A percentile compares a stretch with the other conserved stretches of the same genome.
These are phyloP conservation scores for Cairneyella variabilis DNA, from an alignment of 495 filamentous ascomycete species.

Conservation along the genomic window DNA sequence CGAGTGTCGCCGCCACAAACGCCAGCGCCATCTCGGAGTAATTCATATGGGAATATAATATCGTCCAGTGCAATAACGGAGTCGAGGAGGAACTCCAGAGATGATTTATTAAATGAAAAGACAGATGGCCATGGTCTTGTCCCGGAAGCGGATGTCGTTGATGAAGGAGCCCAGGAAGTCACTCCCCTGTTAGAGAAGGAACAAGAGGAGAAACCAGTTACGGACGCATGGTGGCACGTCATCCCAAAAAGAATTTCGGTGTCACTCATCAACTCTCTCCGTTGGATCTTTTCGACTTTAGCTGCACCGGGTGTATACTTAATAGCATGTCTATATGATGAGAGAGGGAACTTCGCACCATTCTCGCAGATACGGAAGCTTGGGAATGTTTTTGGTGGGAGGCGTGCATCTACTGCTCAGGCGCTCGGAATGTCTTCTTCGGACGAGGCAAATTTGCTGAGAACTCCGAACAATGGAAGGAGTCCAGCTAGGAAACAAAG, in stretches of 20 bases:
- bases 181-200: slow-evolving; percentile 54
- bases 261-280: slow-evolving; percentile 60
- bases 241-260: slow-evolving; percentile 55
- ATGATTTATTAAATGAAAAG: slow-evolving; percentile 44
- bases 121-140: slow-evolving; percentile 34
- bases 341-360: slow-evolving; percentile 73
- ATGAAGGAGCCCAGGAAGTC: slow-evolving; percentile 54
- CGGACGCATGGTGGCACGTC: slow-evolving; percentile 41
- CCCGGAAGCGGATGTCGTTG: slow-evolving; percentile 33
- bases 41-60: slow-evolving; percentile 56
- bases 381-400: slow-evolving; percentile 26
- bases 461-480: slow-evolving; percentile 2
- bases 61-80: slow-evolving; percentile 32
- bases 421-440: slow-evolving; percentile 31
- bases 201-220: slow-evolving; percentile 33
- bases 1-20: slow-evolving; percentile 63
- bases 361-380: slow-evolving; percentile 57
- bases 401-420: slow-evolving; percentile 32
- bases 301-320: slow-evolving; percentile 76
- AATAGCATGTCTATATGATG: slow-evolving; percentile 75
- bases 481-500: background rate
- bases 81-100: slow-evolving; percentile 33
- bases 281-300: slow-evolving; percentile 73
- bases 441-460: slow-evolving; percentile 19
- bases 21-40: slow-evolving; percentile 57